Percentiles rank a stretch among this genome's conserved stretches.
phyloP scores from a whole-genome alignment of 2,329 filamentous ascomycete genomes.

The Thielaviopsis cerberus region DNA sequence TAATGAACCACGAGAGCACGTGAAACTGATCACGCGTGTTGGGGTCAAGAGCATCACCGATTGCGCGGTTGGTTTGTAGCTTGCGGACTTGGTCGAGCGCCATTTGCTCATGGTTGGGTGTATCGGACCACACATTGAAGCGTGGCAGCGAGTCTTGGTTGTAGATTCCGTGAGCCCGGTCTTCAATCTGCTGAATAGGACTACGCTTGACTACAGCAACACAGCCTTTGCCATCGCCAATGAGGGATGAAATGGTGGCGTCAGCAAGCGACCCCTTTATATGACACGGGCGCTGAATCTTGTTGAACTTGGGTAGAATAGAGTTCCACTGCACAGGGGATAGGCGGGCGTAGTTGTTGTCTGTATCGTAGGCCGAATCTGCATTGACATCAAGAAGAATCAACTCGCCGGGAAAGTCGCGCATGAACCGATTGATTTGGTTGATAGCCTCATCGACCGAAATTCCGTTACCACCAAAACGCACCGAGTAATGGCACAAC shows the following conservation, averaged over 20 bases:
- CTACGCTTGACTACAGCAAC: constrained; percentile 13
- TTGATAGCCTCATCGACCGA: constrained; percentile 22
- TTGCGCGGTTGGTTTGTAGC: constrained; percentile 2
- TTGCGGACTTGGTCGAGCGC: constrained; percentile 5
- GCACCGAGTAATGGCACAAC: constrained; percentile 5
- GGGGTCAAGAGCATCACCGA: not conserved
- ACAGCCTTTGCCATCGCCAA: constrained; percentile 15
- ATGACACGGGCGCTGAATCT: constrained; percentile 16
- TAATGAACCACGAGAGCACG: constrained; percentile 6
- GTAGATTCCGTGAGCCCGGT: constrained; percentile 1
- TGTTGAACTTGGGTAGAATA: constrained; percentile 22
- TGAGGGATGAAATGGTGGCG: constrained; percentile 18
- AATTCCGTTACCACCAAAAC: constrained; percentile 4
- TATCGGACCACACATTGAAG: constrained; percentile 3
- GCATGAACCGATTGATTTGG: constrained; percentile 25
- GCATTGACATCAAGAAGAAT: constrained; percentile 24
- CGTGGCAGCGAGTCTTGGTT: not conserved
- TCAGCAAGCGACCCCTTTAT: constrained; percentile 14
- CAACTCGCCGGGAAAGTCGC: constrained; percentile 23
- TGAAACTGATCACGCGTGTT: constrained; percentile 5
- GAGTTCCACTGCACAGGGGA: constrained; percentile 17
- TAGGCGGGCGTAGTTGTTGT: constrained; percentile 16
- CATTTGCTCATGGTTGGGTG: constrained; percentile 3
- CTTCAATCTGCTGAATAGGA: constrained; percentile 3
- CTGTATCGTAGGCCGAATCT: constrained; percentile 14